These are phyloP conservation scores for Orobanche coerulescens DNA, from an alignment of 257 asterid genomes.

Conservation along the genomic window DNA sequence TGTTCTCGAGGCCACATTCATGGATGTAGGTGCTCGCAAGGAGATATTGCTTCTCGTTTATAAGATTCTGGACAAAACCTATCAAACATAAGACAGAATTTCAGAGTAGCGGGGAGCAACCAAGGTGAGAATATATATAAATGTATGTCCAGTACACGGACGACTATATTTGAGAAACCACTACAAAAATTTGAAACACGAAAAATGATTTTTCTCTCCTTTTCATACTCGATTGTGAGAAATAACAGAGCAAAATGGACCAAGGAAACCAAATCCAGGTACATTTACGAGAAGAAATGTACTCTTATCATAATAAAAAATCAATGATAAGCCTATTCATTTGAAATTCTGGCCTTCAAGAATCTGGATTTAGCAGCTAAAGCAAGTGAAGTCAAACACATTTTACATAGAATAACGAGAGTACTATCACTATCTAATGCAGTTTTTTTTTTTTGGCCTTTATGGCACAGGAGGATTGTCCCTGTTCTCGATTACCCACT, in stretches of 20 bases:
- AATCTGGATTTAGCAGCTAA: not conserved
- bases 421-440: not conserved
- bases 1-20: slow-evolving; percentile 20
- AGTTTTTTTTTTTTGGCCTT: no score
- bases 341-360: not conserved
- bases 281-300: not conserved
- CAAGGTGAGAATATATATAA: not conserved
- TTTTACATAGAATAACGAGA: not conserved
- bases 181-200: no score
- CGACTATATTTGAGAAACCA: no score
- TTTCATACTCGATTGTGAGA: no score
- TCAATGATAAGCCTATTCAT: not conserved
- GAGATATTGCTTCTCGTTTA: slow-evolving; percentile 30
- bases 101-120: not conserved
- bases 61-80: slow-evolving; percentile 25
- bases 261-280: not conserved
- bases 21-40: slow-evolving; percentile 29
- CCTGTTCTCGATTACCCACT: no score
- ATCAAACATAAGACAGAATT: not conserved
- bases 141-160: no score
- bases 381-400: not conserved
- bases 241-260: not conserved
- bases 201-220: no score
- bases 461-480: no score
- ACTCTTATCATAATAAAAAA: not conserved